Percentiles rank a stretch among this genome's conserved stretches.
These are phyloP conservation scores for Camellia japonica DNA, from an alignment of 148 eudicot species.

Conservation along the genomic window DNA sequence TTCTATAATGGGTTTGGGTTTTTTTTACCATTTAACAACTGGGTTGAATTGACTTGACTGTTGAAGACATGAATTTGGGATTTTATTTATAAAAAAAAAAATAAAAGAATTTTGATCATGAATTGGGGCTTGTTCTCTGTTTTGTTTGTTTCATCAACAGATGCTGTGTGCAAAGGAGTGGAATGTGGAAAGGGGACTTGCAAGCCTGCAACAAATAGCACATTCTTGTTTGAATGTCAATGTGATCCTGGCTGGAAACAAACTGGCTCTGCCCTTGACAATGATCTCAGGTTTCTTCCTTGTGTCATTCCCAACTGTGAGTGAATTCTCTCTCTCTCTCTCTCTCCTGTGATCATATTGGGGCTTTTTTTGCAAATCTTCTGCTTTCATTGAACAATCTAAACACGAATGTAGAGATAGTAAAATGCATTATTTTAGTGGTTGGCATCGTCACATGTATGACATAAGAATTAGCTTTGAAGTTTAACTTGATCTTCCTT, in stretches of 20 bases:
- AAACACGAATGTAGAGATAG: background rate
- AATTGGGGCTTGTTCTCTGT: background rate
- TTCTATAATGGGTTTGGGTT: conserved; percentile 1
- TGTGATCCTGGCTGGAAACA: conserved; percentile 82
- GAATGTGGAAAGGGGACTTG: conserved; percentile 80
- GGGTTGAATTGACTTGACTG: conserved; percentile 4
- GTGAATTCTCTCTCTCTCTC: conserved; percentile 23
- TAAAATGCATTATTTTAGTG: background rate
- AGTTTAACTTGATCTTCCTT: background rate
- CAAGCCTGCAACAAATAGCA: conserved; percentile 27
- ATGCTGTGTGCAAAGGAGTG: conserved; percentile 42
- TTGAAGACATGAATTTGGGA: conserved; percentile 3
- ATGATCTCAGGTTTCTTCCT: conserved; percentile 50
- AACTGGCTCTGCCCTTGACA: conserved; percentile 25
- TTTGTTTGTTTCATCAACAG: conserved; percentile 23
- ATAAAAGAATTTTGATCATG: background rate
- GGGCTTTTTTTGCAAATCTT: background rate
- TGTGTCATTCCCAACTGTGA: conserved; percentile 85
- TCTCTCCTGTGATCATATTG: background rate
- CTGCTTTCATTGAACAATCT: background rate
- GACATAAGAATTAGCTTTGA: background rate
- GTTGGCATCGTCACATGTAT: background rate
- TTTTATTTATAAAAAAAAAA: no score
- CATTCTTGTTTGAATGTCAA: conserved; percentile 47
- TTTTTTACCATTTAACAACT: background rate